These are phyloP conservation scores for Breynia disticha DNA, from an alignment of 441 rosid genomes.

Conservation along the genomic window DNA sequence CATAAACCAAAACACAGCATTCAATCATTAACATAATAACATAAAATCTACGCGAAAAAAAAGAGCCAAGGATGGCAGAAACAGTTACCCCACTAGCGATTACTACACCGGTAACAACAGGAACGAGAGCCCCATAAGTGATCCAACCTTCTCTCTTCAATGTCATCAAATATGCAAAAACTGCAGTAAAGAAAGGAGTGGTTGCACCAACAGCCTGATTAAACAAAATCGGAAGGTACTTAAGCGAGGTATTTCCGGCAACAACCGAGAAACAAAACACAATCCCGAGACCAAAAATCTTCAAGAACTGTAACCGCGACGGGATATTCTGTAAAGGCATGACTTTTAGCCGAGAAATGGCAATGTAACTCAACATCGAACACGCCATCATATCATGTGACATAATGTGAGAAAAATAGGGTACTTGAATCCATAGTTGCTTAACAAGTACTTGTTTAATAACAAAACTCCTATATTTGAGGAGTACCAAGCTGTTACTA, in stretches of 20 bases:
- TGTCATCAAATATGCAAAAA: slow-evolving; percentile 52
- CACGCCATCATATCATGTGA: slow-evolving; percentile 68
- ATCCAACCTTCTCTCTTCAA: slow-evolving; percentile 47
- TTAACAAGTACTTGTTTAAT: slow-evolving; percentile 55
- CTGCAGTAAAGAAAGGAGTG: slow-evolving; percentile 68
- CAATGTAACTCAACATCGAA: slow-evolving; percentile 44
- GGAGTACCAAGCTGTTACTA: slow-evolving; percentile 49
- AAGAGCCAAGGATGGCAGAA: background rate
- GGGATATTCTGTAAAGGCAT: slow-evolving; percentile 40
- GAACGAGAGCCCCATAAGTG: slow-evolving; percentile 45
- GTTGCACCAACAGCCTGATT: slow-evolving; percentile 72
- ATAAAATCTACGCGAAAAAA: background rate
- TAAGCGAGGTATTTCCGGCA: slow-evolving; percentile 46
- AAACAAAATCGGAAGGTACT: slow-evolving; percentile 54
- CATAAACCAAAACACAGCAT: background rate
- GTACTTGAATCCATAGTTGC: slow-evolving; percentile 63
- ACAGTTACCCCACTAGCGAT: slow-evolving; percentile 62
- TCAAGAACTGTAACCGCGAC: slow-evolving; percentile 40
- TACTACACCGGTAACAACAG: slow-evolving; percentile 59
- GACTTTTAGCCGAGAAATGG: slow-evolving; percentile 40
- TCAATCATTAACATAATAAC: background rate
- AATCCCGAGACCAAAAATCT: slow-evolving; percentile 47
- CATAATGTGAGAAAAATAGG: slow-evolving; percentile 64
- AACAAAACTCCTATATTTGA: slow-evolving; percentile 60
- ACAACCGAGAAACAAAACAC: slow-evolving; percentile 62